Evolutionary conservation across 129 eudicot species (phyloP), one percentile per base, ranked within the genome.

Genomic region (Pittosporum tobira): DNA sequence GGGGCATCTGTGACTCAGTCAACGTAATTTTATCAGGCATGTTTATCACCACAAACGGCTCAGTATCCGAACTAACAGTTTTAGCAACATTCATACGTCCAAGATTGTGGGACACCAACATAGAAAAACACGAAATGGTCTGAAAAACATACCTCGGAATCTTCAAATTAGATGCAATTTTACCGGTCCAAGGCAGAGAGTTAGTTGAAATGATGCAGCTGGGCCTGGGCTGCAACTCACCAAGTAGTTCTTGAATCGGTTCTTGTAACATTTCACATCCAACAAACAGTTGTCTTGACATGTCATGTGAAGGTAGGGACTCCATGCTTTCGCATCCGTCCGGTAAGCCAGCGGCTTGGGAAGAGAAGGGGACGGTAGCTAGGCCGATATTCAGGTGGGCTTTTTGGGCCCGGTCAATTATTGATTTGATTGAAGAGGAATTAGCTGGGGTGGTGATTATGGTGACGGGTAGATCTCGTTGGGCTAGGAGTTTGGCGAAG

Each of bases 121-220:
- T 2, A 12, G 62, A 4, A 11, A 51, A 65, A 29, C 61, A 51
- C 5, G 37, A 38, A 5, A 43, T 22, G 9, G 40, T 45, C 2
- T 65, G 50, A 15, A 65, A 51, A 24, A 38, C 51, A 12, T 50
- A 20, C 70, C 61, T 52, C 6, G 61, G 70, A 26, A 65, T 25
- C 20, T 24, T 29, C 19, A 51, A 52, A 21, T 40, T 65, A n/a
- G 14, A 14, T 0, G 61, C 51, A 7, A 65, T 15, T 20, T 52
- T 49, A 37, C 2, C 23, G 0, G 43, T 51, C 70, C 70, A 65
- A 51, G 61, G 30, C 18, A 63, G 37, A 3, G 43, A 59, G 16
- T 36, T 20, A 16, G 20, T 19, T 13, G 70, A 51, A 15, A 65
- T 49, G 3, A 48, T 12, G 16, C 57, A 51, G 13, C 34, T 24